phyloP scores from a whole-genome alignment of 2,329 filamentous ascomycete species.

The Paracoccidioides brasiliensis region DNA sequence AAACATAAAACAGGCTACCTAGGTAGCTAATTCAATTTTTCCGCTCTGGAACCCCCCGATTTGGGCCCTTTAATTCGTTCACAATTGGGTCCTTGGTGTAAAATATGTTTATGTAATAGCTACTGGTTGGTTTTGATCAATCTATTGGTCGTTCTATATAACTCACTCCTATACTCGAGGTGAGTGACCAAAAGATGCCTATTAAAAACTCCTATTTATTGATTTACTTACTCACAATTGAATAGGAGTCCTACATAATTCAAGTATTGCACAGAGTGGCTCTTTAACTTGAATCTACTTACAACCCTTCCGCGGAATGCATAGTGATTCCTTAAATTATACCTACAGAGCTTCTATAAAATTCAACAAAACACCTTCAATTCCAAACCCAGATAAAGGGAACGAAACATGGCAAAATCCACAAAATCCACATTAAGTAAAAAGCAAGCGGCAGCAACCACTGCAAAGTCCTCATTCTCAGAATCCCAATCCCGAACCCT shows the following conservation, averaged over 20 bases:
- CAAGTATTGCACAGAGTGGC: no score
- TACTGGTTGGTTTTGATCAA: not conserved
- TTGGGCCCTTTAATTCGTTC: not conserved
- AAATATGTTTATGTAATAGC: not conserved
- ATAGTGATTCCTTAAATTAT: not conserved
- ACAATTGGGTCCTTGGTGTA: not conserved
- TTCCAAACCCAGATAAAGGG: not conserved
- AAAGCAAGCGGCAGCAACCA: slow-evolving; percentile 15
- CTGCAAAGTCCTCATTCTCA: slow-evolving; percentile 11
- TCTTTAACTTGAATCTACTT: not conserved
- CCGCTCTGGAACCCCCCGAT: no score
- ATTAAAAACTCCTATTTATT: not conserved
- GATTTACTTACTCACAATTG: not conserved
- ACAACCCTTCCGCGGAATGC: not conserved
- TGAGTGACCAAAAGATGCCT: not conserved
- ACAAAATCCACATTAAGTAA: slow-evolving; percentile 19
- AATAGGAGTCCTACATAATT: not conserved
- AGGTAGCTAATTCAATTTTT: no score
- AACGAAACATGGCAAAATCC: slow-evolving; percentile 24
- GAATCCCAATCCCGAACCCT: slow-evolving; percentile 1
- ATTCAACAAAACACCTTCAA: not conserved
- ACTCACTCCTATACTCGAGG: not conserved
- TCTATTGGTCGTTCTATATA: not conserved
- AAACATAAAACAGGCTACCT: not conserved
- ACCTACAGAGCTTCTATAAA: no score